Base-by-base conservation (phyloP, 2,329 filamentous ascomycete genomes). In the Thielaviopsis populi region DNA sequence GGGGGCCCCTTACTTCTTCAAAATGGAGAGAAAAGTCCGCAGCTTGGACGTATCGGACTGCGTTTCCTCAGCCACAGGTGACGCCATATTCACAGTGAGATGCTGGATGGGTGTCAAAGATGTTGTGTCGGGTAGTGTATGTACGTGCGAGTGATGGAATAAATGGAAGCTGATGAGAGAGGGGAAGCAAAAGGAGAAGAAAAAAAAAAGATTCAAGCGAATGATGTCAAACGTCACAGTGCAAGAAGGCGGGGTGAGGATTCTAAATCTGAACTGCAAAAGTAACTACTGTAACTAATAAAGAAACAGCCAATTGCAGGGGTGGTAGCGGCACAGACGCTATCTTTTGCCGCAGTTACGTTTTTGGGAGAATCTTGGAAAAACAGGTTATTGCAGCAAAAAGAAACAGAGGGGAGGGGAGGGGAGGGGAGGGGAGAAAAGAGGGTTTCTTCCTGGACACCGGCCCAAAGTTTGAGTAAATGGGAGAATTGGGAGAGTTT, bases 1-100 rank as follows among this genome's bases (percentile, higher is more conserved):
- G 59, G 62, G 58, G 48, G 56, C 50, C 42, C 48, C 62, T 66
- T 64, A 66, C 62, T 66, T 66, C 62, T 62, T 63, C 40, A 66
- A 27, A 54, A 66, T 64, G 30, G 65, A 64, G 30, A 64, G 50
- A 46, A 66, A 66, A 17, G 65, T 66, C 42, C 59, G 37, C 40
- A 66, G 48, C 59, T 64, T 63, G 40, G 62, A 63, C 22, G 59
- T 48, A 54, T 66, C 64, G 24, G 64, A 63, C 53, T 56, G 64
- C 27, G 61, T 63, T 27, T 66, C 62, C 41, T 66, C 65, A 42
- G 48, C 65, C 30, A 58, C 61, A 43, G 61, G 54, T 30, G 64
- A 61, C 37, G 64, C 64, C 64, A 66, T 66, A 48, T 41, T 59
- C 22, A 24, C 42, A 22, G 43, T 53, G 42, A 43, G 48, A 30